Evolutionary conservation across 2,329 filamentous ascomycete species (phyloP).

Genomic region (Penicillium polonicum): DNA sequence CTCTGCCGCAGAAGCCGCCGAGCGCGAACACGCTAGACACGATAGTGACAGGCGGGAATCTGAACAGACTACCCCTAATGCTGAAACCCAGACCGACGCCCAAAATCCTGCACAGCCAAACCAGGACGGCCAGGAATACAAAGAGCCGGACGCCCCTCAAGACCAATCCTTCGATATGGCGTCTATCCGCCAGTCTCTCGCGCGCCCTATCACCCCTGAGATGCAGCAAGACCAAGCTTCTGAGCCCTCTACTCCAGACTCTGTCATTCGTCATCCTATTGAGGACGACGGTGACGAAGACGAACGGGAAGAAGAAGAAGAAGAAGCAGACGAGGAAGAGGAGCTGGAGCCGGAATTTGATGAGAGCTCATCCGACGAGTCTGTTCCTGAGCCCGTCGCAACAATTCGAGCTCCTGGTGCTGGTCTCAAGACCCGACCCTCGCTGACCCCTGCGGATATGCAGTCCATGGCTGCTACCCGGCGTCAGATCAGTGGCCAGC

Average conservation of each 20-base stretch:
- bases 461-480: conserved; percentile 82
- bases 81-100: conserved; percentile 9
- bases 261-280: conserved; percentile 79
- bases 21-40: conserved; percentile 6
- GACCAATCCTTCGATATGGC: conserved; percentile 36
- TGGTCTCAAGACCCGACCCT: conserved; percentile 83
- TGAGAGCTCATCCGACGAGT: conserved; percentile 47
- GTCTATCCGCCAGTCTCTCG: conserved; percentile 39
- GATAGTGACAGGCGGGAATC: conserved; percentile 32
- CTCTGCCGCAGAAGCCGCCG: conserved; percentile 30
- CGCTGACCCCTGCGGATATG: conserved; percentile 81
- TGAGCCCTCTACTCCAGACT: conserved; percentile 76
- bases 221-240: conserved; percentile 58
- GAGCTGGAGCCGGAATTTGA: conserved; percentile 38
- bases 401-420: conserved; percentile 88
- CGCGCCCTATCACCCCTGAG: conserved; percentile 49
- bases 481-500: conserved; percentile 77
- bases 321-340: conserved; percentile 15
- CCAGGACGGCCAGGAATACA: conserved; percentile 40
- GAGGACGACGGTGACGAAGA: conserved; percentile 43
- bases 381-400: conserved; percentile 76
- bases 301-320: conserved; percentile 3
- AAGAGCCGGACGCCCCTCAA: conserved; percentile 18
- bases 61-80: conserved; percentile 35
- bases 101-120: conserved; percentile 17